Percentiles rank a stretch among this genome's conserved stretches.
Evolutionary conservation across 148 eudicot genomes (phyloP).

Genomic region (Arbutus unedo): DNA sequence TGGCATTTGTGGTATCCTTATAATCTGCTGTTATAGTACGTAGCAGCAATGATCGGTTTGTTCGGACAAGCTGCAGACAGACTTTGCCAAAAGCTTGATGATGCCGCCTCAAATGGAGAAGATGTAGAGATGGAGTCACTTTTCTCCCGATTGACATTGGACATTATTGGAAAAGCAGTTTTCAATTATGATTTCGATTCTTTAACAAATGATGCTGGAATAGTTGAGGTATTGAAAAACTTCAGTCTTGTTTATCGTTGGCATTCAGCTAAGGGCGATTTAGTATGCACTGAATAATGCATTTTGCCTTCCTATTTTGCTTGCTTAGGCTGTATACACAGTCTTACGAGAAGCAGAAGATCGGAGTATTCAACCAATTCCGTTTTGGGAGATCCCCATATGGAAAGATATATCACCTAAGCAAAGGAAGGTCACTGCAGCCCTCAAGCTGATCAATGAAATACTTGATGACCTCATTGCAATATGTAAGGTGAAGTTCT

Average conservation of each 20-base stretch:
- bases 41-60: conserved; percentile 79
- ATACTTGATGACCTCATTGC: conserved; percentile 79
- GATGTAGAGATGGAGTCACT: conserved; percentile 98
- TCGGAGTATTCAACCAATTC: conserved; percentile 87
- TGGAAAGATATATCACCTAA: conserved; percentile 97
- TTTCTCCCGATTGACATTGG: conserved; percentile 89
- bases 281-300: conserved; percentile 5
- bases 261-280: neutral
- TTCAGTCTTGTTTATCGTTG: conserved; percentile 11
- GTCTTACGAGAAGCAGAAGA: conserved; percentile 92
- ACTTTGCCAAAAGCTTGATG: conserved; percentile 80
- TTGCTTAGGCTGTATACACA: conserved; percentile 88
- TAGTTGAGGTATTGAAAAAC: conserved; percentile 57
- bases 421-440: conserved; percentile 68
- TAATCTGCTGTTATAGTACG: conserved; percentile 51
- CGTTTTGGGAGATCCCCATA: conserved; percentile 94
- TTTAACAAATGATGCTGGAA: conserved; percentile 84
- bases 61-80: conserved; percentile 89
- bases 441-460: conserved; percentile 85
- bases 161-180: conserved; percentile 93
- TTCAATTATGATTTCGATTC: conserved; percentile 98
- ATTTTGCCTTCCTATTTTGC: conserved; percentile 21
- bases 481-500: conserved; percentile 76
- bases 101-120: conserved; percentile 75
- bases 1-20: conserved; percentile 14